These are phyloP conservation scores for Trifolium repens DNA, from an alignment of 306 rosid species.

Conservation along the genomic window DNA sequence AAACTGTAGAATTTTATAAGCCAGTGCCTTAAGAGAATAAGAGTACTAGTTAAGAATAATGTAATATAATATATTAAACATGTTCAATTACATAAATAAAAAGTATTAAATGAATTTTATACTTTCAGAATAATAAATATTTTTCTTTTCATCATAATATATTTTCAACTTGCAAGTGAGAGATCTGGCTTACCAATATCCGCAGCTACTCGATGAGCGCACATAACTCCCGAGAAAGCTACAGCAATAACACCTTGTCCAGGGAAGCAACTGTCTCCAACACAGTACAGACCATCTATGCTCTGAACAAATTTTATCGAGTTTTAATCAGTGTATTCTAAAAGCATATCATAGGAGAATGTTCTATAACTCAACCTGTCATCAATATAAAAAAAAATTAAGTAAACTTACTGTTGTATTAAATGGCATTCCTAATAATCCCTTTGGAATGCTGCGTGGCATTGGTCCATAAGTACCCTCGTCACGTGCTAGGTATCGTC, in stretches of 20 bases:
- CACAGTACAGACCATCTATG: constrained; percentile 89
- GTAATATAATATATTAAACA: no score
- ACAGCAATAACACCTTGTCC: constrained; percentile 99
- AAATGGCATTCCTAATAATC: constrained; percentile 96
- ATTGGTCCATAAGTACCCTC: constrained; percentile 95
- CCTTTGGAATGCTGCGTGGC: constrained; percentile 85
- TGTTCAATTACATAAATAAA: no score
- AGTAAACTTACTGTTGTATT: constrained; percentile 80
- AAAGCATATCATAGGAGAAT: constrained; percentile 25
- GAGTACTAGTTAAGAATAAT: background rate
- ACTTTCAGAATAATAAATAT: background rate
- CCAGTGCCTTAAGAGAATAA: background rate
- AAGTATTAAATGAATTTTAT: background rate
- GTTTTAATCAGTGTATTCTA: constrained; percentile 31
- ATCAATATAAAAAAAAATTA: background rate
- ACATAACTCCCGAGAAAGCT: constrained; percentile 96
- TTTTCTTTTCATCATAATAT: background rate
- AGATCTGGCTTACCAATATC: constrained; percentile 68
- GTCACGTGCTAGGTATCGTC: constrained; percentile 84
- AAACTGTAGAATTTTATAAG: background rate
- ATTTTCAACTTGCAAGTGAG: background rate
- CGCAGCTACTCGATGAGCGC: constrained; percentile 96
- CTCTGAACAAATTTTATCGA: constrained; percentile 59
- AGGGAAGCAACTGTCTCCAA: constrained; percentile 98
- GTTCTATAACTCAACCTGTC: constrained; percentile 26